Evolutionary conservation across 148 eudicot genomes (phyloP).

Genomic region (Camellia granthamiana): DNA sequence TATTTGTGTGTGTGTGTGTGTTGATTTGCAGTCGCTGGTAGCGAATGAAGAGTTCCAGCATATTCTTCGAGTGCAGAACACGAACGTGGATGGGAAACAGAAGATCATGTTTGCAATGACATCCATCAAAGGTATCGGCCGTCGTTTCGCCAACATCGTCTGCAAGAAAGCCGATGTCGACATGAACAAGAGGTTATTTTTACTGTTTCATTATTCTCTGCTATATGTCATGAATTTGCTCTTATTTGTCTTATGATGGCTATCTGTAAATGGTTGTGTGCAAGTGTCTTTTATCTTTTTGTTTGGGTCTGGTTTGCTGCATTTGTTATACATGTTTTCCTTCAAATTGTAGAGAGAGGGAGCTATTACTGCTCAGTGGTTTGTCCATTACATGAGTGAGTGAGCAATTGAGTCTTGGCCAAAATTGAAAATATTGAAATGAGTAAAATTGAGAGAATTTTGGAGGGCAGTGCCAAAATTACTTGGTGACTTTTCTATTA

Average conservation of each 20-base stretch:
- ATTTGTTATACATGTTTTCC: neutral
- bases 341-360: neutral
- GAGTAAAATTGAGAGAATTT: too few species aligned
- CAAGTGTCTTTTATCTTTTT: neutral
- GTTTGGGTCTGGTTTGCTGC: neutral
- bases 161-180: constrained; percentile 93
- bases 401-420: too few species aligned
- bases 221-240: neutral
- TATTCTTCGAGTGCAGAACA: constrained; percentile 84
- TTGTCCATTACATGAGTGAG: too few species aligned
- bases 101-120: constrained; percentile 94
- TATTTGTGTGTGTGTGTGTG: neutral
- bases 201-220: neutral
- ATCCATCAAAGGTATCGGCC: constrained; percentile 93
- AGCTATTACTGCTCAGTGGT: too few species aligned
- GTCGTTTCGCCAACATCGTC: constrained; percentile 85
- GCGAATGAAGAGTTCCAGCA: constrained; percentile 88
- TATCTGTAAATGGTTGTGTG: neutral
- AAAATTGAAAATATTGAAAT: too few species aligned
- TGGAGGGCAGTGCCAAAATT: too few species aligned
- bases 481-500: too few species aligned
- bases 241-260: too few species aligned
- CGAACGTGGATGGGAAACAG: constrained; percentile 91
- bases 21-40: constrained; percentile 53
- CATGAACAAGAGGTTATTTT: constrained; percentile 81